Percentiles rank a stretch among this genome's conserved stretches.
Evolutionary conservation across 2,329 filamentous ascomycete genomes (phyloP).

Genomic region (Aspergillaceae sp.): DNA sequence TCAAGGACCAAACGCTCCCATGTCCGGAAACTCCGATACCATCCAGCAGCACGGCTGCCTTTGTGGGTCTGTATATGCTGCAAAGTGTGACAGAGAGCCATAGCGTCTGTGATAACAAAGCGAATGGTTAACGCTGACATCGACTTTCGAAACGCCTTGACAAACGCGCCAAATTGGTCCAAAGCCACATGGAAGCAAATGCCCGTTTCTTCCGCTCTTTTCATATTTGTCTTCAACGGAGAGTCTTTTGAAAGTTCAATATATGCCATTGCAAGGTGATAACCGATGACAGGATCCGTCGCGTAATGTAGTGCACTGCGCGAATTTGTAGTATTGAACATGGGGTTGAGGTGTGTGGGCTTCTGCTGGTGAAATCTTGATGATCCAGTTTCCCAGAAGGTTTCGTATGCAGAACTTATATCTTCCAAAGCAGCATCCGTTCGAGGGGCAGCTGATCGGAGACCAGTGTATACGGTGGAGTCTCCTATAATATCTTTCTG

Average conservation of each 20-base stretch:
- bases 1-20: background rate
- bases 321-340: background rate
- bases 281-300: slow-evolving; percentile 47
- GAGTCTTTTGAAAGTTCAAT: slow-evolving; percentile 29
- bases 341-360: background rate
- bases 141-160: background rate
- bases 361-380: background rate
- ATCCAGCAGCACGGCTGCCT: background rate
- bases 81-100: background rate
- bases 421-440: background rate
- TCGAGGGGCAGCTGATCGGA: background rate
- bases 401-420: background rate
- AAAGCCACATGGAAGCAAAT: background rate
- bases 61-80: background rate
- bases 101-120: background rate
- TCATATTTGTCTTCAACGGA: background rate
- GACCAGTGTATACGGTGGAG: background rate
- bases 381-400: background rate
- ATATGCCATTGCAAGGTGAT: slow-evolving; percentile 47
- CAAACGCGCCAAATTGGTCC: background rate
- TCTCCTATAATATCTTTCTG: background rate
- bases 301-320: slow-evolving; percentile 37
- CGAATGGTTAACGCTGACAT: background rate
- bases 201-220: background rate
- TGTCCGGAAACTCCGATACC: background rate